Evolutionary conservation across 2,329 filamentous ascomycete species (phyloP), one percentile per base, ranked within the genome.

Genomic region (Helotiales sp.): DNA sequence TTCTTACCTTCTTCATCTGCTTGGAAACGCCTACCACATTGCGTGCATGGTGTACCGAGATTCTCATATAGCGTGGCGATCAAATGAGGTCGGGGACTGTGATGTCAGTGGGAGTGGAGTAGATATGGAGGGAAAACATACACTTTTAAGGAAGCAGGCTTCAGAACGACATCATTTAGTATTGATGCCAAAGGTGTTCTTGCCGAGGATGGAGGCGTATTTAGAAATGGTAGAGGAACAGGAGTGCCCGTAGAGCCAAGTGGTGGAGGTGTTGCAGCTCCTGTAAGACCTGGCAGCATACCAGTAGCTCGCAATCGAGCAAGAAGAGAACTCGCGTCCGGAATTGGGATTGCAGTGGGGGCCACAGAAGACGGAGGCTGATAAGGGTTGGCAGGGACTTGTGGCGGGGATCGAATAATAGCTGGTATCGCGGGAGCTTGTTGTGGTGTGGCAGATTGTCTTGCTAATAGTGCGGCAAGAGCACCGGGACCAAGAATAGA

Each of bases 1-100:
- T 88, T 87, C 67, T 86, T 89, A 12, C 93, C 93, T 63, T 90
- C 86, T 12, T 87, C 84, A 49, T 90, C 90, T 4, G 84, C 83
- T 54, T 82, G 82, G 73, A 99, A 99, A 2, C 95, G 87, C 59
- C 93, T 85, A 24, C 93, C 95, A 71, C 95, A 99, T 58, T 93
- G 93, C 12, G 88, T 90, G 72, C 95, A 99, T 56, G 93, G 90
- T 58, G 92, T 90, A 0, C 93, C 90, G 36, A 91, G 84, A 19
- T 88, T 85, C 60, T 93, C 90, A 70, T 96, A 93, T 8, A 98
- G 81, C 17, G 80, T 80, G 17, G 85, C 79, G 7, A 96, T 79
- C 13, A 96, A 78, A 63, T 91, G 83, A 13, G 89, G 87, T 15
- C 90, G 89, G 63, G 87, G 88, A 67, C 88, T 91, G 55, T 13